Conservation (phyloP, 2,329 filamentous ascomycete genomes). For the Colletotrichum noveboracense region DNA sequence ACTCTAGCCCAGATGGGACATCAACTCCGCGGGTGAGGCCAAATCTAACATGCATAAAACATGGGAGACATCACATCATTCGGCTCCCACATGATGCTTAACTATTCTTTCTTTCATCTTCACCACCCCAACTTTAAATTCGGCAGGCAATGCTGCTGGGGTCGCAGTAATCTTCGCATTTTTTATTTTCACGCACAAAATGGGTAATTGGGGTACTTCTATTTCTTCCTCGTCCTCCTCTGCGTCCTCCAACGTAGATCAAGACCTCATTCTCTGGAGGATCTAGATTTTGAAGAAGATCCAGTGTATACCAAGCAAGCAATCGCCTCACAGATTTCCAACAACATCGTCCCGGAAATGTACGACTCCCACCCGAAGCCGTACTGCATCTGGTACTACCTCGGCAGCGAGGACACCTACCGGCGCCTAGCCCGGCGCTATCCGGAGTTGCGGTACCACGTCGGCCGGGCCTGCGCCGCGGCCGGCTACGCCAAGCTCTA, state of each 20-base stretch:
- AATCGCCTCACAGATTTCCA: neutral
- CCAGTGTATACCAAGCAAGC: neutral
- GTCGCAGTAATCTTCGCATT: neutral
- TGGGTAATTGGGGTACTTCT: neutral
- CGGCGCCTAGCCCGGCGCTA: constrained; percentile 33
- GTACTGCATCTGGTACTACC: constrained; percentile 46
- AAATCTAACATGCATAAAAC: neutral
- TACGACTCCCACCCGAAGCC: constrained; percentile 26
- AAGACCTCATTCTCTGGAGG: neutral
- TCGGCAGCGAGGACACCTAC: constrained; percentile 40
- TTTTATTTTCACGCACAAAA: neutral
- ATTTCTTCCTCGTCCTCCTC: neutral
- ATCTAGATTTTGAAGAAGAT: neutral
- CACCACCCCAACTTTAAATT: rapidly evolving
- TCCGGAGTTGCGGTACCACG: constrained; percentile 39
- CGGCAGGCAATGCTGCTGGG: neutral
- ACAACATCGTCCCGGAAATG: constrained; percentile 26
- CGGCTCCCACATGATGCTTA: neutral
- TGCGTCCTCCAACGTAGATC: rapidly evolving
- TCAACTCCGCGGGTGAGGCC: neutral
- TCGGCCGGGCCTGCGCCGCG: constrained; percentile 43
- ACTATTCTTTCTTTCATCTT: neutral
- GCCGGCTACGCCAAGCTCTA: constrained; percentile 40
- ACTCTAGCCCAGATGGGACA: neutral
- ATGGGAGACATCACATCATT: neutral